Evolutionary conservation across 441 rosid genomes (phyloP).

Genomic region (Populus tomentosa): DNA sequence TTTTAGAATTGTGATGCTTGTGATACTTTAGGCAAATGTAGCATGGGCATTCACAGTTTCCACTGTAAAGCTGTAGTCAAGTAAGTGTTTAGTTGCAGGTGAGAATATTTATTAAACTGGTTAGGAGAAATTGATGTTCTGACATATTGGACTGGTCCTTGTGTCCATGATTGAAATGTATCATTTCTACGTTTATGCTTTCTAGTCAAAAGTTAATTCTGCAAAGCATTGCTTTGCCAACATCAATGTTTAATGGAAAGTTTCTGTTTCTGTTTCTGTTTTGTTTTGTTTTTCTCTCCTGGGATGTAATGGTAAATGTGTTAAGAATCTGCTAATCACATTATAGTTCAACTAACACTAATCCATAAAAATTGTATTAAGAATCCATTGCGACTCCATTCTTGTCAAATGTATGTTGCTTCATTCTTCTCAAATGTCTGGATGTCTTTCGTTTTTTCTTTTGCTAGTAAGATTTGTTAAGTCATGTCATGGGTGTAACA

Average conservation of each 20-base stretch:
- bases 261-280: neutral
- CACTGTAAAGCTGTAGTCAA: conserved; percentile 41
- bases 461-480: too few species aligned
- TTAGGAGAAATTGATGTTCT: conserved; percentile 18
- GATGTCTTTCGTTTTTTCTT: too few species aligned
- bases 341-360: neutral
- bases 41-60: conserved; percentile 17
- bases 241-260: neutral
- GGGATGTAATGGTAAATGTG: neutral
- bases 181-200: conserved; percentile 6
- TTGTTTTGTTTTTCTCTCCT: neutral
- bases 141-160: conserved; percentile 23
- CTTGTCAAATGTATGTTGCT: too few species aligned
- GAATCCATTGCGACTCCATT: too few species aligned
- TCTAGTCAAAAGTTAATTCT: neutral
- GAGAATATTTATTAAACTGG: conserved; percentile 30
- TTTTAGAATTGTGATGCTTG: neutral
- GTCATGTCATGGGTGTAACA: too few species aligned
- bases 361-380: too few species aligned
- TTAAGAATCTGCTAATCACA: neutral
- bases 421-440: too few species aligned
- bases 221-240: neutral
- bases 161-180: conserved; percentile 25
- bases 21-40: neutral
- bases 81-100: conserved; percentile 27